Evolutionary conservation across 805 yeast species (phyloP).

Genomic region (Sugiyamaella qingdaonensis): DNA sequence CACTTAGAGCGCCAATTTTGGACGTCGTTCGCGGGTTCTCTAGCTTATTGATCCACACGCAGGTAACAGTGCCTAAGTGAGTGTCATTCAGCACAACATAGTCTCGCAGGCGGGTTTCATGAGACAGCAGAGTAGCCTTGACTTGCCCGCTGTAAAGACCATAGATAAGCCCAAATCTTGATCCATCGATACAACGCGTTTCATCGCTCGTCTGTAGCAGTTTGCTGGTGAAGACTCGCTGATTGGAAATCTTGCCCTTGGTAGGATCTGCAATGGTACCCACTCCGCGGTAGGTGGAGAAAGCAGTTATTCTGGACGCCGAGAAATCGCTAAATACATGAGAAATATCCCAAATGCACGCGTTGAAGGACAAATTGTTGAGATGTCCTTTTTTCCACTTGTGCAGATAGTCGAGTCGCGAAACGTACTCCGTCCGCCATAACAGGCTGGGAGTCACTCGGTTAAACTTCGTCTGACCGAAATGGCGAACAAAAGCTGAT

Average conservation of each 20-base stretch:
- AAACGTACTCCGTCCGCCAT: slow-evolving; percentile 31
- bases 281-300: slow-evolving; percentile 24
- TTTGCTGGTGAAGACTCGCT: slow-evolving; percentile 23
- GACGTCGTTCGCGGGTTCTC: slow-evolving; percentile 18
- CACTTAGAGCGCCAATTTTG: slow-evolving; percentile 18
- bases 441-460: slow-evolving; percentile 22
- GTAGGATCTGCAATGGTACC: slow-evolving; percentile 31
- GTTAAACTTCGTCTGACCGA: slow-evolving; percentile 23
- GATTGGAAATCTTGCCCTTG: slow-evolving; percentile 27
- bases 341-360: slow-evolving; percentile 21
- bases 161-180: slow-evolving; percentile 29
- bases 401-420: slow-evolving; percentile 24
- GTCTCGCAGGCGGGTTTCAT: slow-evolving; percentile 27
- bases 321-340: slow-evolving; percentile 25
- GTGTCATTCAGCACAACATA: slow-evolving; percentile 20
- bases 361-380: slow-evolving; percentile 25
- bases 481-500: slow-evolving; percentile 24
- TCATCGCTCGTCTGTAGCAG: slow-evolving; percentile 15
- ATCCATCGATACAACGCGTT: slow-evolving; percentile 23
- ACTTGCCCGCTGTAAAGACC: slow-evolving; percentile 28
- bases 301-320: slow-evolving; percentile 21
- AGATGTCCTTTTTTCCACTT: slow-evolving; percentile 28
- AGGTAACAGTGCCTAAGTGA: slow-evolving; percentile 24
- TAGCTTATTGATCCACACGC: slow-evolving; percentile 26
- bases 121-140: slow-evolving; percentile 20